phyloP scores from a whole-genome alignment of 1,284 basidiomycete species.

The Cryptococcus maquisensis region DNA sequence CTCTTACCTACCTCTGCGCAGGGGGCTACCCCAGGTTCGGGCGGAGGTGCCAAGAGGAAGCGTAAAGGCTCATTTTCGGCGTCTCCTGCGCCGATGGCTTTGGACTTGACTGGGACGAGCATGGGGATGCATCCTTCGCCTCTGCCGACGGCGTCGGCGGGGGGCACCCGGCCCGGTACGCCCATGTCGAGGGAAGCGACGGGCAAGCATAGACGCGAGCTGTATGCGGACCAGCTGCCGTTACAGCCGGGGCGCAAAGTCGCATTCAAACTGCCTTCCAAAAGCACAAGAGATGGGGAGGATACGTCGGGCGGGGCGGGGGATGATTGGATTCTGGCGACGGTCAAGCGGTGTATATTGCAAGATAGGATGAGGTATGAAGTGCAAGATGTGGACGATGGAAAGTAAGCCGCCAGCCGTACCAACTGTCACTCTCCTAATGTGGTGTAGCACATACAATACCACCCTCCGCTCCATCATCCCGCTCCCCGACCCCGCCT shows the following conservation, averaged over 20 bases:
- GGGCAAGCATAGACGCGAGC: conserved; percentile 24
- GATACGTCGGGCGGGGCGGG: conserved; percentile 1
- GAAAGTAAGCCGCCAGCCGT: conserved; percentile 17
- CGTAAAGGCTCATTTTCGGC: conserved; percentile 17
- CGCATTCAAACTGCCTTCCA: conserved; percentile 41
- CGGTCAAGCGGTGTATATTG: conserved; percentile 42
- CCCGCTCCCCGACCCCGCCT: conserved; percentile 48
- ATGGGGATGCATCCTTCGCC: conserved; percentile 14
- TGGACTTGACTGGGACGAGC: conserved; percentile 1
- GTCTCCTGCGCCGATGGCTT: conserved; percentile 6
- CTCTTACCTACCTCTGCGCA: background rate
- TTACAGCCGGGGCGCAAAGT: conserved; percentile 48
- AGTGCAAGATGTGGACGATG: conserved; percentile 44
- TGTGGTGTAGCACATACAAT: conserved; percentile 41
- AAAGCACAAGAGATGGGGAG: conserved; percentile 15
- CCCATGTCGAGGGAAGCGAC: conserved; percentile 20
- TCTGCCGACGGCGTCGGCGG: background rate
- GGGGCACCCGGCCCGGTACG: conserved; percentile 5
- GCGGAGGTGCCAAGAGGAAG: conserved; percentile 18
- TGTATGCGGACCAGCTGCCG: conserved; percentile 46
- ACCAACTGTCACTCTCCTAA: background rate
- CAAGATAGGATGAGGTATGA: conserved; percentile 47
- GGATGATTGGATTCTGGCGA: conserved; percentile 50
- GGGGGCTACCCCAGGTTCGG: conserved; percentile 5
- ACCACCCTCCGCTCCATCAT: conserved; percentile 51